Evolutionary conservation across 2,329 filamentous ascomycete genomes (phyloP).

Genomic region (Ceratocystis alfenasii): DNA sequence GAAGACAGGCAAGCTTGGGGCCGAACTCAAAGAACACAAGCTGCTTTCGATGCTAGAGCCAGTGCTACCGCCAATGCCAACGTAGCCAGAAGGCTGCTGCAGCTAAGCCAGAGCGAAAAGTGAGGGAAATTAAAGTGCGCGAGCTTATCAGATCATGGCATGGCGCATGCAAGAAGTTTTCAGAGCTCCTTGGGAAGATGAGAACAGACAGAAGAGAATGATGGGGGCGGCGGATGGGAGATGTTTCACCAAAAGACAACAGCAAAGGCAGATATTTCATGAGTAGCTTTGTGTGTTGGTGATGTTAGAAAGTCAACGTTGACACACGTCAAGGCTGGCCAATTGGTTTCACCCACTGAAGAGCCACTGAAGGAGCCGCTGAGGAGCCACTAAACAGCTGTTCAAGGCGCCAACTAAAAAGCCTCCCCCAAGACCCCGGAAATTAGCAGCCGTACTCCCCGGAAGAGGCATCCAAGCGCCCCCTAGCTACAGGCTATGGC

Average conservation of each 20-base stretch:
- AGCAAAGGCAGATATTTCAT: not conserved
- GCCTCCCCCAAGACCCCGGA: not conserved
- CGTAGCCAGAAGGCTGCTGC: not conserved
- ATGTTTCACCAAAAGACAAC: not conserved
- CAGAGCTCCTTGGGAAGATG: not conserved
- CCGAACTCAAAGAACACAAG: not conserved
- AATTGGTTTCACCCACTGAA: too few species aligned
- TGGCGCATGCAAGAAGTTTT: not conserved
- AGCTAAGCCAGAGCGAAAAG: not conserved
- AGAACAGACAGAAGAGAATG: not conserved
- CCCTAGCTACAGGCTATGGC: not conserved
- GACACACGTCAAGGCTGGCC: too few species aligned
- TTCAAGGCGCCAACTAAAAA: not conserved
- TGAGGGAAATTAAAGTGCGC: constrained; percentile 1
- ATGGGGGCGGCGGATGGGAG: too few species aligned
- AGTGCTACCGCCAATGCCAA: not conserved
- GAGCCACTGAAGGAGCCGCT: too few species aligned
- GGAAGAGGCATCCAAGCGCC: constrained; percentile 2
- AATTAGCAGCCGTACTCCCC: not conserved
- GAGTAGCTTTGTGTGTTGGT: not conserved
- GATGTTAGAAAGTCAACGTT: too few species aligned
- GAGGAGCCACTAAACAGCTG: too few species aligned
- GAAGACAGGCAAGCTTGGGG: not conserved
- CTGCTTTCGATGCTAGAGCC: not conserved
- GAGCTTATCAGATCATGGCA: not conserved